Evolutionary conservation across 768 basidiomycete genomes (phyloP), one percentile per base, ranked within the genome.

Genomic region (Mycena vitilis): DNA sequence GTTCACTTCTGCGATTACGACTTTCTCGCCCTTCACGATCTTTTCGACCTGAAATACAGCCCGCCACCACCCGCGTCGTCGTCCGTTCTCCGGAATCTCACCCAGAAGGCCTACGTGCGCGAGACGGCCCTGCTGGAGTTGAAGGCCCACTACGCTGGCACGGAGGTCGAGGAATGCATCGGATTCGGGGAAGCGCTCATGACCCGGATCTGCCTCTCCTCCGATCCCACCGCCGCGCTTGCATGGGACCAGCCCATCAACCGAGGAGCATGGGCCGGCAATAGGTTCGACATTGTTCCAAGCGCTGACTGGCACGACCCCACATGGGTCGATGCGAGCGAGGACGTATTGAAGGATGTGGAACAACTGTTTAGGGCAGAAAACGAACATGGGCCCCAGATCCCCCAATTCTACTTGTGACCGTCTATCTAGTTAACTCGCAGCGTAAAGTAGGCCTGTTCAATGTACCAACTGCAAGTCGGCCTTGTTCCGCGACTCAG

Each of bases 191-290:
- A 68, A 9, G 57, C 59, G 36, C 6, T 70, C 11, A 42, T 68
- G 15, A 37, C 63, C 4, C 61, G 66, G 8, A 74, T 74, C 16
- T 72, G 72, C 66, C 68, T 66, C 25, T 73, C 73, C 16, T 66
- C 66, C 34, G 56, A 69, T 37, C 45, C 40, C 11, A 60, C 58
- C 5, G 58, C 38, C 16, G n/a, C 63, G 10, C 63, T 67, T 67
- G 7, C 10, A 2, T 69, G 64, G 47, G 68, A 60, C 2, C 16
- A 68, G 60, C 2, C 34, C 38, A 11, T 52, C 73, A 25, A 64
- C 71, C 42, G 66, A 63, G 12, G 73, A 73, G 30, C 30, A 30
- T 30, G 30, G 30, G 73, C 73, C 7, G 73, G 73, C 5, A 67
- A 74, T 65, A 60, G 73, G 2, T 73, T 74, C 45, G 73, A 66